Evolutionary conservation across 257 asterid genomes (phyloP), one percentile per base, ranked within the genome.

Genomic region (Linderniella brevidens): DNA sequence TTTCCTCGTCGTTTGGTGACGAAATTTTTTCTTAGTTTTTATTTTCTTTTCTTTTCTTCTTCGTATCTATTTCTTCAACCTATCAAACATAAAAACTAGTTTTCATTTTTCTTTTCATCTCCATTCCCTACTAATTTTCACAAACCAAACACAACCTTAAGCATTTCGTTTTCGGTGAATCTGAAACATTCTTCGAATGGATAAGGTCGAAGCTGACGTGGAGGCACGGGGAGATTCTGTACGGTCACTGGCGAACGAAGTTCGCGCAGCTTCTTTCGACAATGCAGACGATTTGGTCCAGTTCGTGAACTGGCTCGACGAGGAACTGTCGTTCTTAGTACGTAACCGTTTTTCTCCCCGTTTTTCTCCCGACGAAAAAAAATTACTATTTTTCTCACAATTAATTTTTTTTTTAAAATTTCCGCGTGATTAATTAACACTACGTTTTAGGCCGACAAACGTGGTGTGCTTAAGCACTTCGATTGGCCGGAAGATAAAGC

Each of bases 401-500:
- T 5, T 40, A 40, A 40, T 4, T 5, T 5, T 5, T 40, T 5
- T 40, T 4, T 15, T 5, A 15, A 5, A 40, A 12, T 5, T n/a
- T n/a, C n/a, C n/a, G n/a, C 0, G 19, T 15, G 5, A 15, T 10
- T 29, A 15, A 36, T 20, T 49, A 46, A 46, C 41, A 49, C 53
- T 38, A 35, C n/a, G 39, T 39, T 14, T n/a, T 67, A 90, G 98
- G 96, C 79, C n/a, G 94, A 88, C n/a, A 96, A 90, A 64, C 84
- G 96, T 50, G 96, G 93, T 41, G 96, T 81, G 42, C 76, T 90
- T 32, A 90, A 90, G 81, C 98, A 84, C 64, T 81, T 85, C 13
- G 98, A 90, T 46, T 90, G 98, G 96, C 98, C 98, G 47, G 98
- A 85, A 64, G 90, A 85, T 39, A 88, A 88, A 79, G 96, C 96